Conservation (phyloP, 2,329 filamentous ascomycete species). For the Fusarium continuum region DNA sequence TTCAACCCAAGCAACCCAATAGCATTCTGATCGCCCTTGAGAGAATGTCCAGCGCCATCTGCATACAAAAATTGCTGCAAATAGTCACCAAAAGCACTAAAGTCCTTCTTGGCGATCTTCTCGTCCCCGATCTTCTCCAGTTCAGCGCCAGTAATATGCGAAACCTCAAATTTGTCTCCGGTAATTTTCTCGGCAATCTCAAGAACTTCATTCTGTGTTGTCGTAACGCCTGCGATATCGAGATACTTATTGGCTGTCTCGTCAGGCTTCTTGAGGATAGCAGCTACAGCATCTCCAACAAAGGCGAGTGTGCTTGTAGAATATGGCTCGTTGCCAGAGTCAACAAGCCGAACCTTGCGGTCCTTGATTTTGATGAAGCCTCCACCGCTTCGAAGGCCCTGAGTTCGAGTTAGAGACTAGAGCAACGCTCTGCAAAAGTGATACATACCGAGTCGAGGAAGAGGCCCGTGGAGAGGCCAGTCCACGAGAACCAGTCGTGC, state of each 20-base stretch:
- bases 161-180: constrained; percentile 8
- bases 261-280: neutral
- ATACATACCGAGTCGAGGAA: constrained; percentile 13
- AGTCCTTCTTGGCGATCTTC: constrained; percentile 3
- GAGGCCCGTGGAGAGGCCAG: neutral
- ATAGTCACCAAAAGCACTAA: constrained; percentile 13
- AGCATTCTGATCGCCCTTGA: neutral
- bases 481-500: constrained; percentile 14
- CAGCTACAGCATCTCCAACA: neutral
- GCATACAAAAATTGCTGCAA: constrained; percentile 10
- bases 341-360: constrained; percentile 8
- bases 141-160: neutral
- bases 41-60: neutral
- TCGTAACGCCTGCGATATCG: constrained; percentile 1
- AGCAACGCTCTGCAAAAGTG: accelerated
- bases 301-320: constrained; percentile 1
- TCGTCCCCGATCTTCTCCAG: constrained; percentile 6
- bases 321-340: constrained; percentile 8
- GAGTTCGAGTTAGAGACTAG: accelerated
- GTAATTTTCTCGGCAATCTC: neutral
- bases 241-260: constrained; percentile 4
- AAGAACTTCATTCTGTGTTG: constrained; percentile 7
- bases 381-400: neutral
- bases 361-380: constrained; percentile 2
- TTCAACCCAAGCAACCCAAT: neutral